phyloP scores from a whole-genome alignment of 805 yeast species.

The Wickerhamomyces chambardii region DNA sequence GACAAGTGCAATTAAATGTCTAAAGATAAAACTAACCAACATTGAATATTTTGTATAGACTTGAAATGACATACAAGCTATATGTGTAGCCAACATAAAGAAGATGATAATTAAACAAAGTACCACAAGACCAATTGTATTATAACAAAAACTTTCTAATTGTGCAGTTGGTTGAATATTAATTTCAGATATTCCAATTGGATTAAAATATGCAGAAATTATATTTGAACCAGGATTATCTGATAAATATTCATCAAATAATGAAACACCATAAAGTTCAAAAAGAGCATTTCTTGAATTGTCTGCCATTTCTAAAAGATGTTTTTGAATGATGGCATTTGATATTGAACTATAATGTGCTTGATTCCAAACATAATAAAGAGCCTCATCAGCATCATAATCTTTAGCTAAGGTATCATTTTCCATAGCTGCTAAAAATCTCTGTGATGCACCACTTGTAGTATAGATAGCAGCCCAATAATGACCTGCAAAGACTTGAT shows the following conservation, averaged over 20 bases:
- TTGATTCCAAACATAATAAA: neutral
- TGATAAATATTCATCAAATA: no score
- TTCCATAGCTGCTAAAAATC: neutral
- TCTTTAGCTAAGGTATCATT: neutral
- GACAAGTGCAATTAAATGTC: no score
- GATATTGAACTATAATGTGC: neutral
- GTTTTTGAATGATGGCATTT: neutral
- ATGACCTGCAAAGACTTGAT: neutral
- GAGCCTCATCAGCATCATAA: neutral
- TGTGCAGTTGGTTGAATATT: no score
- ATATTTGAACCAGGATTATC: no score
- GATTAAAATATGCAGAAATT: no score
- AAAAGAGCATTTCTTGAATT: no score
- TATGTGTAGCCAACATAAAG: neutral
- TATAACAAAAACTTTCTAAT: neutral
- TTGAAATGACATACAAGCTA: neutral
- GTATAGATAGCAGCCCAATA: neutral
- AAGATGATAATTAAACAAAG: neutral
- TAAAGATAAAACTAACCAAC: neutral
- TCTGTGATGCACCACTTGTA: neutral
- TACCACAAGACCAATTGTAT: neutral
- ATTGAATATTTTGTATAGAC: neutral
- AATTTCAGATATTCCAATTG: no score
- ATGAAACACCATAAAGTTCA: no score
- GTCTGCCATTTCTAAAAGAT: neutral